These are phyloP conservation scores for Solanum habrochaites DNA, from an alignment of 257 asterid species.

Conservation along the genomic window DNA sequence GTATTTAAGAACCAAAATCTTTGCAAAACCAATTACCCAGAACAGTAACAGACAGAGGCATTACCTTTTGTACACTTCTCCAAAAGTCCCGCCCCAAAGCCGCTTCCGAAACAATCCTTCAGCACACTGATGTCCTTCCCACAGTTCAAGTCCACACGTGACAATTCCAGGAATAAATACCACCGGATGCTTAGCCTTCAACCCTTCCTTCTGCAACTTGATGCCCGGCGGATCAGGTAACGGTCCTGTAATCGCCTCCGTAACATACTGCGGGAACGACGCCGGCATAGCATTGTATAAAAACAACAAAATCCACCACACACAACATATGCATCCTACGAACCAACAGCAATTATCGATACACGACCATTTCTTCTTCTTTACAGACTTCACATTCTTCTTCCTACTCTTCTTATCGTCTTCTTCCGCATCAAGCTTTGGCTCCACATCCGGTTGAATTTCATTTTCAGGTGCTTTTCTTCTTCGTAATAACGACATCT, in stretches of 20 bases:
- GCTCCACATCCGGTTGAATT: neutral
- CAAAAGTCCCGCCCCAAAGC: conserved; percentile 55
- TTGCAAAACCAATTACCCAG: neutral
- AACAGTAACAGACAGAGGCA: neutral
- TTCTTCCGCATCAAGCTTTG: conserved; percentile 9
- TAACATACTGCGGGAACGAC: conserved; percentile 72
- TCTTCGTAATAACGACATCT: conserved; percentile 34
- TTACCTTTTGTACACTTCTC: conserved; percentile 43
- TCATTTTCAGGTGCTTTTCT: conserved; percentile 34
- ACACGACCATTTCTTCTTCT: conserved; percentile 55
- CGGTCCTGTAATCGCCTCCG: conserved; percentile 78
- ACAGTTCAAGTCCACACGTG: conserved; percentile 81
- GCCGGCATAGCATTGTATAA: conserved; percentile 79
- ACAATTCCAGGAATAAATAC: conserved; percentile 77
- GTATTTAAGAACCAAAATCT: neutral
- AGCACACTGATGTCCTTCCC: conserved; percentile 90
- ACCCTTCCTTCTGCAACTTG: conserved; percentile 60
- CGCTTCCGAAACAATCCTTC: conserved; percentile 44
- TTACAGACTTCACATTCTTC: conserved; percentile 22
- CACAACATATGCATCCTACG: conserved; percentile 55
- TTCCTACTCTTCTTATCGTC: neutral
- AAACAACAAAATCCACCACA: conserved; percentile 72
- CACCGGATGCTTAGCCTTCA: conserved; percentile 57
- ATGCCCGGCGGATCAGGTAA: conserved; percentile 88
- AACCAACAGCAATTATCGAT: conserved; percentile 81